These are phyloP conservation scores for Colletotrichum lini DNA, from an alignment of 2,329 filamentous ascomycete species.

Conservation along the genomic window DNA sequence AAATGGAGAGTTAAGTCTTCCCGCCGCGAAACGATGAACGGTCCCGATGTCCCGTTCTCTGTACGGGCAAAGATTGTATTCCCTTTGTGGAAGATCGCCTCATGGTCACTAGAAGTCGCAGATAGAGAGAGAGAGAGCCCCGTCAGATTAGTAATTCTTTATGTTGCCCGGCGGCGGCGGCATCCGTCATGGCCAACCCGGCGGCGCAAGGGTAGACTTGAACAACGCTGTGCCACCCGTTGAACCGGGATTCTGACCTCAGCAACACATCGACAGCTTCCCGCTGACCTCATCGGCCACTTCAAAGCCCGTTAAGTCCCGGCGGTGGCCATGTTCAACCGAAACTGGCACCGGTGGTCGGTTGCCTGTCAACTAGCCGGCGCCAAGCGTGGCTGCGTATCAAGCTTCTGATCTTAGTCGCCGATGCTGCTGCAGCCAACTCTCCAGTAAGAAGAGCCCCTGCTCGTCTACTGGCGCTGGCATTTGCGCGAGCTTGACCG, in stretches of 20 bases:
- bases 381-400: constrained; percentile 25
- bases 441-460: constrained; percentile 3
- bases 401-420: constrained; percentile 33
- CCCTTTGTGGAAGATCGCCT: no score
- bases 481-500: background rate
- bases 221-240: no score
- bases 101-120: no score
- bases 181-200: no score
- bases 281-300: background rate
- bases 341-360: background rate
- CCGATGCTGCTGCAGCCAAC: constrained; percentile 21
- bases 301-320: background rate
- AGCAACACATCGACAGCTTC: constrained; percentile 10
- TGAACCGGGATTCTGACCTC: no score
- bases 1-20: constrained; percentile 4
- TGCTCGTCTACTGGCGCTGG: background rate
- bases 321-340: background rate
- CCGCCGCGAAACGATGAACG: background rate
- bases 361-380: constrained; percentile 11
- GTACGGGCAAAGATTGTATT: no score
- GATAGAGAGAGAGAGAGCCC: no score
- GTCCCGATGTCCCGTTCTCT: constrained; percentile 11
- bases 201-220: no score
- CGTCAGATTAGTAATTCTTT: no score
- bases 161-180: no score